phyloP scores from a whole-genome alignment of 1,284 basidiomycete genomes.

The Earliella scabrosa region DNA sequence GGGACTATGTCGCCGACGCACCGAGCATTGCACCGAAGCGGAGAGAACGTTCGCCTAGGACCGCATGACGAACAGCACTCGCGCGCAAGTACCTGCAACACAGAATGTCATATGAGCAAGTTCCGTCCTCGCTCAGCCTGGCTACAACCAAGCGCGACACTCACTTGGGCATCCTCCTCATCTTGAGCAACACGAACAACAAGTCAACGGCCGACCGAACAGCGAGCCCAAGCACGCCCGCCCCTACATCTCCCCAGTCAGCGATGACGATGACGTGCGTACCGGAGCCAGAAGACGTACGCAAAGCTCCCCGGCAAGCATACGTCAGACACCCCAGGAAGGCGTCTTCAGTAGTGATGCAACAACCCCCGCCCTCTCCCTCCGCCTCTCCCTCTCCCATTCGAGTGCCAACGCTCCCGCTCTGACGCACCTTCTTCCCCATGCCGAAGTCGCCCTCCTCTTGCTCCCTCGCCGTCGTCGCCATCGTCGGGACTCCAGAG shows the following conservation, averaged over 20 bases:
- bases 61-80: neutral
- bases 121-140: too few species aligned
- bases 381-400: neutral
- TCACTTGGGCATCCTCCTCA: neutral
- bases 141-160: neutral
- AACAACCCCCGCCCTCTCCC: neutral
- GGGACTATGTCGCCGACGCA: neutral
- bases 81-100: neutral
- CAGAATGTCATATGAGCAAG: neutral
- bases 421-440: too few species aligned
- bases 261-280: neutral
- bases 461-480: neutral
- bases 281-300: neutral
- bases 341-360: too few species aligned
- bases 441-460: neutral
- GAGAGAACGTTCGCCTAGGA: neutral
- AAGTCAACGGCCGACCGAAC: neutral
- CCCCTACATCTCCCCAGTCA: neutral
- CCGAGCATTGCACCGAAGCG: neutral
- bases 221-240: neutral
- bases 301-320: neutral
- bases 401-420: neutral
- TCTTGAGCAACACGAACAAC: neutral
- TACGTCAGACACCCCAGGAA: neutral
- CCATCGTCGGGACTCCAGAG: too few species aligned